Percentiles rank a stretch among this genome's conserved stretches.
phyloP scores from a whole-genome alignment of 208 protist genomes.

The Leishmania turanica region DNA sequence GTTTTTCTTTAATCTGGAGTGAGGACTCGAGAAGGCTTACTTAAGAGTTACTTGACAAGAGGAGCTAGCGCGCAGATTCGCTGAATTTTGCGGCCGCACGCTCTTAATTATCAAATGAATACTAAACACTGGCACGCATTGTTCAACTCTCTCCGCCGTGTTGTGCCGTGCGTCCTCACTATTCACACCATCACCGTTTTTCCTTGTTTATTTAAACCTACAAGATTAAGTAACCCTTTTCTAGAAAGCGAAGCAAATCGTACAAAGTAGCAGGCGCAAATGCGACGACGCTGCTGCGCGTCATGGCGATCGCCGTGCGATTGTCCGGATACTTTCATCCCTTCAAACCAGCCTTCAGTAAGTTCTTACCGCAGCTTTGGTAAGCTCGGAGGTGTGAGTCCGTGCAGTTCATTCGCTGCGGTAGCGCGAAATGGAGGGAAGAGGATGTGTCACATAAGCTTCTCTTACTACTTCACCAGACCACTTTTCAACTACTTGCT shows the following conservation, averaged over 20 bases:
- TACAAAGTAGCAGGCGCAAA: not conserved
- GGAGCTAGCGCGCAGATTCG: not conserved
- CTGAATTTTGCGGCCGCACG: not conserved
- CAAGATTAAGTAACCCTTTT: constrained; percentile 18
- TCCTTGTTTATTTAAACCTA: constrained; percentile 19
- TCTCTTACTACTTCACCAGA: not conserved
- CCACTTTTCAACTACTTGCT: not conserved
- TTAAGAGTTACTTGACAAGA: not conserved
- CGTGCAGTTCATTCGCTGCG: not conserved
- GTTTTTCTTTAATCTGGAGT: constrained; percentile 5
- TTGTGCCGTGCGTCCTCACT: constrained; percentile 6
- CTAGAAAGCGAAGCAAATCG: constrained; percentile 7
- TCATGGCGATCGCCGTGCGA: not conserved
- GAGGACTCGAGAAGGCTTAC: not conserved
- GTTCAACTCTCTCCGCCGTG: constrained; percentile 5
- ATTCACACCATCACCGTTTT: constrained; percentile 16
- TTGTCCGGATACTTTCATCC: not conserved
- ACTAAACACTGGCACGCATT: not conserved
- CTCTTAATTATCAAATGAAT: not conserved
- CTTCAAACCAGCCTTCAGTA: not conserved
- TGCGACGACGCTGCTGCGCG: not conserved
- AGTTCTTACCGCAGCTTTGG: not conserved
- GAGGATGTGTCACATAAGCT: not conserved
- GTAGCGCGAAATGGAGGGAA: not conserved
- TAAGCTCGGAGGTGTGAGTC: not conserved